Percentiles rank a stretch among this genome's conserved stretches.
These are phyloP conservation scores for Meripilus lineatus DNA, from an alignment of 1,284 basidiomycete species.

Conservation along the genomic window DNA sequence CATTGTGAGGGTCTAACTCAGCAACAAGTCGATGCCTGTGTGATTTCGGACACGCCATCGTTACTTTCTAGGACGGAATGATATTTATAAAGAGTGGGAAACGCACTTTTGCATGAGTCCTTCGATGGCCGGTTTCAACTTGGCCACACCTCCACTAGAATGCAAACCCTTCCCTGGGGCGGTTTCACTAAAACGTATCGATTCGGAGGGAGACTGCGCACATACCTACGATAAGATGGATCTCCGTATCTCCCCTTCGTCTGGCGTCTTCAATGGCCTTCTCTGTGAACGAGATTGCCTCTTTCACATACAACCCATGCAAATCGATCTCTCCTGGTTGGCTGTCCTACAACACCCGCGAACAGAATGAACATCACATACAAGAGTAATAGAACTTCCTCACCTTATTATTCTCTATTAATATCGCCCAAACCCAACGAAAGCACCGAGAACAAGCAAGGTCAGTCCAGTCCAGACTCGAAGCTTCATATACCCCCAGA, in stretches of 20 bases:
- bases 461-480: no score
- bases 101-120: conserved; percentile 78
- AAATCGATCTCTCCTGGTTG: conserved; percentile 78
- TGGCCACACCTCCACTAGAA: conserved; percentile 74
- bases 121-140: conserved; percentile 92
- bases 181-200: conserved; percentile 3
- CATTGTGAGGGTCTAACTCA: conserved; percentile 77
- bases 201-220: conserved; percentile 12
- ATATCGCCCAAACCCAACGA: no score
- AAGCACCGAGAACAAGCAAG: no score
- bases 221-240: conserved; percentile 87
- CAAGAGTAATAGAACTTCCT: conserved; percentile 5
- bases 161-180: conserved; percentile 68
- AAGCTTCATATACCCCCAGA: no score
- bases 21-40: conserved; percentile 69
- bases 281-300: conserved; percentile 77
- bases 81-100: conserved; percentile 4
- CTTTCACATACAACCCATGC: conserved; percentile 91
- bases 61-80: no score
- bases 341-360: conserved; percentile 47
- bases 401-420: conserved; percentile 83
- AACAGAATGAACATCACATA: not conserved
- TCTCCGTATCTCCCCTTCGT: conserved; percentile 55
- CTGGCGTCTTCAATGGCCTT: conserved; percentile 67
- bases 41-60: not conserved